Conservation (phyloP, 164 flowering plant genomes). For the Umbellularia californica region DNA sequence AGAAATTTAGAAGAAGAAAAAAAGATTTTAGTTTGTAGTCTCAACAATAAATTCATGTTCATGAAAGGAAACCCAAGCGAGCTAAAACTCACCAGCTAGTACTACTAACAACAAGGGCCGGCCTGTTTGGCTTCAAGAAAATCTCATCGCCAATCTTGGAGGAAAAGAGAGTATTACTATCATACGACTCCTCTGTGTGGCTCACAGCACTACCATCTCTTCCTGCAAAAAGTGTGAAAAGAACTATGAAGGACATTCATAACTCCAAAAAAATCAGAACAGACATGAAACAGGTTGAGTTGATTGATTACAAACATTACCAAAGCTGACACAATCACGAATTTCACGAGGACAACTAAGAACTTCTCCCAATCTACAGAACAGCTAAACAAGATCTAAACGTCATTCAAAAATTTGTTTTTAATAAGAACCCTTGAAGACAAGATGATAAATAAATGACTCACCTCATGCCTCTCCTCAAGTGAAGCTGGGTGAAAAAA, state of each 20-base stretch:
- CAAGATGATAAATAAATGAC: neutral
- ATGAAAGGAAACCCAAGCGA: constrained; percentile 1
- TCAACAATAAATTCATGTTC: too few species aligned
- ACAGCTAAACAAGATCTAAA: constrained; percentile 47
- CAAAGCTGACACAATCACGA: constrained; percentile 62
- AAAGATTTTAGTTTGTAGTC: too few species aligned
- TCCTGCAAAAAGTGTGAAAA: constrained; percentile 24
- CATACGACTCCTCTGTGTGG: neutral
- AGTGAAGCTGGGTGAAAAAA: constrained; percentile 80
- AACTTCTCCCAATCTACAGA: constrained; percentile 54
- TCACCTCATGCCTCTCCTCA: constrained; percentile 78
- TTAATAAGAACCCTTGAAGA: neutral
- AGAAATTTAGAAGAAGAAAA: too few species aligned
- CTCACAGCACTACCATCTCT: constrained; percentile 8
- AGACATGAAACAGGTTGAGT: constrained; percentile 4
- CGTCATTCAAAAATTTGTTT: constrained; percentile 1
- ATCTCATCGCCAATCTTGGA: constrained; percentile 33
- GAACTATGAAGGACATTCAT: neutral
- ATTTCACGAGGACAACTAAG: constrained; percentile 38
- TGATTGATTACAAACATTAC: constrained; percentile 29
- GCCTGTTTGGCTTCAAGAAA: constrained; percentile 59
- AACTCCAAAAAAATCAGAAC: neutral
- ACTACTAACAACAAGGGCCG: constrained; percentile 89
- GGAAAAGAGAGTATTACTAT: constrained; percentile 49
- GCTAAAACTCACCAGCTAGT: constrained; percentile 77